Conservation (phyloP, 176 grass and related monocot genomes). For the Zizania latifolia region DNA sequence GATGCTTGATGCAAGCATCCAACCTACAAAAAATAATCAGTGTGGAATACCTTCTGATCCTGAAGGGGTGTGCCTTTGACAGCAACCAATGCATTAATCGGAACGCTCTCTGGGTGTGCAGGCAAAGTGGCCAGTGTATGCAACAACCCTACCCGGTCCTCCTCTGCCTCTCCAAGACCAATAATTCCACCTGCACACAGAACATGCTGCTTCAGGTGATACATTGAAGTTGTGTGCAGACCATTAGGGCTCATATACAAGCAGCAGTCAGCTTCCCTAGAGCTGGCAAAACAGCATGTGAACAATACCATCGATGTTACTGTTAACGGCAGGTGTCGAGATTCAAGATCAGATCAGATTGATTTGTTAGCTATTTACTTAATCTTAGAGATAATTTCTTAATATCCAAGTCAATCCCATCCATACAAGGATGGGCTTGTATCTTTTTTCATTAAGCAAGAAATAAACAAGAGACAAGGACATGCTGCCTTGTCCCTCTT, state of each 20-base stretch:
- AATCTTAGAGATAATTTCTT: not conserved
- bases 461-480: not conserved
- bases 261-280: no score
- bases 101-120: conserved; percentile 87
- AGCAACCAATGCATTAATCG: conserved; percentile 90
- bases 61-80: conserved; percentile 96
- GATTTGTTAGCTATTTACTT: not conserved
- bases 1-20: not conserved
- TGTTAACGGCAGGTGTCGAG: no score
- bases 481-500: no score
- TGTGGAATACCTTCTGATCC: conserved; percentile 77
- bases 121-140: conserved; percentile 90
- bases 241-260: not conserved
- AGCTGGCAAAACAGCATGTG: no score
- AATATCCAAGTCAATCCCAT: not conserved
- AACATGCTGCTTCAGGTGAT: conserved; percentile 4
- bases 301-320: no score
- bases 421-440: not conserved
- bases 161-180: conserved; percentile 86
- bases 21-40: not conserved
- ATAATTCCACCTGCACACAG: conserved; percentile 76
- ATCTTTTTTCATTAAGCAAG: not conserved
- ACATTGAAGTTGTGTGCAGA: not conserved
- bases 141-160: conserved; percentile 89
- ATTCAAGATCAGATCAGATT: no score